A percentile compares a stretch with the other conserved stretches of the same genome.
Evolutionary conservation across 257 asterid species (phyloP).

Genomic region (Dorcoceras hygrometricum): DNA sequence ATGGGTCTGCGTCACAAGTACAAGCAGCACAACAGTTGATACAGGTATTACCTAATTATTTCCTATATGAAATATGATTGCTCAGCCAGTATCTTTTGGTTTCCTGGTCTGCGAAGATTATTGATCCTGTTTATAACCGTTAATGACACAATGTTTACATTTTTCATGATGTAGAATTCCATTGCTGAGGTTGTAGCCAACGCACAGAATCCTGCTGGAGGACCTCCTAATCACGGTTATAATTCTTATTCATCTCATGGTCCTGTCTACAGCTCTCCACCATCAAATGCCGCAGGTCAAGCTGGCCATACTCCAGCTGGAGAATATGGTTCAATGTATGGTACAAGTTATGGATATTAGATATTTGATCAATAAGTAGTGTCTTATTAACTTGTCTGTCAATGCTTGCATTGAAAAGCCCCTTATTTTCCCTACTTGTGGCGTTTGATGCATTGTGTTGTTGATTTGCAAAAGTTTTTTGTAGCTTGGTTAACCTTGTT

Average conservation of each 20-base stretch:
- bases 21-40: conserved; percentile 87
- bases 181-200: conserved; percentile 61
- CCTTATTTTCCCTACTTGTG: too few relatives aligned
- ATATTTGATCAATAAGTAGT: neutral
- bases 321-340: conserved; percentile 60
- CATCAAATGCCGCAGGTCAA: conserved; percentile 40
- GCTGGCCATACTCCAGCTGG: conserved; percentile 44
- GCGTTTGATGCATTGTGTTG: neutral
- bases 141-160: neutral
- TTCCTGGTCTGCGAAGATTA: conserved; percentile 15
- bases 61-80: neutral
- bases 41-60: conserved; percentile 48
- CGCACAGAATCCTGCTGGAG: conserved; percentile 39
- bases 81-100: neutral
- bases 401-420: conserved; percentile 22
- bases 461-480: too few relatives aligned
- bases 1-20: conserved; percentile 86
- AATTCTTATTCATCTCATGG: conserved; percentile 56
- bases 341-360: conserved; percentile 55
- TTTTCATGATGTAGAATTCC: conserved; percentile 46
- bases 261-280: conserved; percentile 43
- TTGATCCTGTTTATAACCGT: neutral
- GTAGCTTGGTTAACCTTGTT: neutral
- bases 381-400: neutral
- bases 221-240: conserved; percentile 60